Base-by-base conservation (phyloP, 2,329 filamentous ascomycete genomes). In the Paraconiothyrium sp. region DNA sequence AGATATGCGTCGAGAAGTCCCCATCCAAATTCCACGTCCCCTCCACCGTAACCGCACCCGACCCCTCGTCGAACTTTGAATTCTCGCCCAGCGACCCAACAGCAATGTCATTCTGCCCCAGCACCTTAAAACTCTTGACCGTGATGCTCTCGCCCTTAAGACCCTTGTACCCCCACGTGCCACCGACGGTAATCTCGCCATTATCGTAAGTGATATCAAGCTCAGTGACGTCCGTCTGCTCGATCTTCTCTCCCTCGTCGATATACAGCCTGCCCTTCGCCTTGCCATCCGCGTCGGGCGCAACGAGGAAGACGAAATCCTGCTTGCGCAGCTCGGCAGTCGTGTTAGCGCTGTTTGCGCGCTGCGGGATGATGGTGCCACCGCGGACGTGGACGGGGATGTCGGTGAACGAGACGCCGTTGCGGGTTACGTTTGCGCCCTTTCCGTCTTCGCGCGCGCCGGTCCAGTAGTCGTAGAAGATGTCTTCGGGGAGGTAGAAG, bases 201-300 rank as follows among this genome's bases (percentile, higher is more conserved):
- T 83, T 73, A 49, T 83, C 78, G 72, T 88, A 94, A 9, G 74
- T 68, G 67, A 94, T 91, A 14, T 80, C 76, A 56, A 93, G 82
- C 58, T 86, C 80, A 7, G 84, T 87, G n/a, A 83, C 86, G 0
- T 69, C 75, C 2, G 78, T 64, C 76, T 91, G 91, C 61, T 86
- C 80, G 54, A 94, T 69, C 30, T 85, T 88, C 61, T 89, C 88
- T 9, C 92, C 92, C 63, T 96, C 92, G 67, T 95, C 92, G 5
- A 95, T 79, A 74, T 94, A 95, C 59, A 95, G 81, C 55, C 83
- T 82, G 0, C 92, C 92, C 1, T 73, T 76, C 0, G 92, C 92
- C 7, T 80, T 86, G 3, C 89, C 90, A 55, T 90, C 80, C 0
- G 74, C 71, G 6, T 85, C 87, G 0, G 91, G 84, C 0, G 92